Evolutionary conservation across 1,284 basidiomycete species (phyloP).

Genomic region (Hemileccinum hortonii): DNA sequence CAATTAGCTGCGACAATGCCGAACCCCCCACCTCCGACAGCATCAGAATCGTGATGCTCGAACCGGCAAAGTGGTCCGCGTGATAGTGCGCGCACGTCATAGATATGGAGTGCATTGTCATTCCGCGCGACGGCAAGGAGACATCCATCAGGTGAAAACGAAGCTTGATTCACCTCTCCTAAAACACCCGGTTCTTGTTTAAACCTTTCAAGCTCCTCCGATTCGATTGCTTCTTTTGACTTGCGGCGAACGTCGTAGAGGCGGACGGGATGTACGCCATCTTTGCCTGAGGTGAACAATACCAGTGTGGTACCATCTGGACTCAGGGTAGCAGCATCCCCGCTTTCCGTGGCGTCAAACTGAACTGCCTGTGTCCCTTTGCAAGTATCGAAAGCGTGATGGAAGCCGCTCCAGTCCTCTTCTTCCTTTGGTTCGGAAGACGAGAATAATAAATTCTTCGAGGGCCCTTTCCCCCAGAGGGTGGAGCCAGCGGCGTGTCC

Average conservation of each 20-base stretch:
- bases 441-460: conserved; percentile 49
- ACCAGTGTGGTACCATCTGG: conserved; percentile 46
- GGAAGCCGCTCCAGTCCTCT: conserved; percentile 39
- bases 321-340: conserved; percentile 52
- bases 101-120: conserved; percentile 60
- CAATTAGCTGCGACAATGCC: conserved; percentile 59
- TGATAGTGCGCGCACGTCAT: conserved; percentile 56
- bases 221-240: conserved; percentile 27
- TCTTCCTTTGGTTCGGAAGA: conserved; percentile 51
- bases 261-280: conserved; percentile 41
- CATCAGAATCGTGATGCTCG: conserved; percentile 42
- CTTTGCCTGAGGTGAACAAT: conserved; percentile 45
- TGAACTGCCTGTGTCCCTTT: conserved; percentile 27
- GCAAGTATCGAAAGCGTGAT: conserved; percentile 50
- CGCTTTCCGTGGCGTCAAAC: conserved; percentile 50
- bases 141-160: conserved; percentile 60
- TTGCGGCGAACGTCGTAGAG: conserved; percentile 52
- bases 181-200: conserved; percentile 32
- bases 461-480: conserved; percentile 50
- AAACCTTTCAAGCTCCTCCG: conserved; percentile 30
- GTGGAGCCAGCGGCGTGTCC: conserved; percentile 46
- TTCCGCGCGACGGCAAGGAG: conserved; percentile 59
- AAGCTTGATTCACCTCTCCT: conserved; percentile 49
- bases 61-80: conserved; percentile 48
- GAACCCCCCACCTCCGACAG: conserved; percentile 38